These are phyloP conservation scores for Sphaerobolus stellatus DNA, from an alignment of 1,284 basidiomycete genomes.

Conservation along the genomic window DNA sequence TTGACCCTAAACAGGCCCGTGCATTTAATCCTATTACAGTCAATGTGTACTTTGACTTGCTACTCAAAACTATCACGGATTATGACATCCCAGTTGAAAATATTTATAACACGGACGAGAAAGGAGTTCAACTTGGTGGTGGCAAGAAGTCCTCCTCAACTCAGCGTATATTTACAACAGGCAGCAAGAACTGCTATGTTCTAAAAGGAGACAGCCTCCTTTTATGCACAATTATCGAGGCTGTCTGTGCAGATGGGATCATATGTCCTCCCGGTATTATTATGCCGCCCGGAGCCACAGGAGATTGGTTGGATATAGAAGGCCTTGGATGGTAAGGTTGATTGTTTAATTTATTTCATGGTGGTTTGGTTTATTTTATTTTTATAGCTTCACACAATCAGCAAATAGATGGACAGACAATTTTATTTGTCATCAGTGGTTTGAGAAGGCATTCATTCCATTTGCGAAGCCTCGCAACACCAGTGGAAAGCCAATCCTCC, in stretches of 20 bases:
- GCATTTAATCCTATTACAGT: constrained; percentile 26
- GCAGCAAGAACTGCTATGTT: too few relatives aligned
- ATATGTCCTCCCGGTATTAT: too few relatives aligned
- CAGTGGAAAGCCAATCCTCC: constrained; percentile 18
- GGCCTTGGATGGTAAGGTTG: too few relatives aligned
- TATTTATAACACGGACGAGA: background rate
- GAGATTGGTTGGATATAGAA: too few relatives aligned
- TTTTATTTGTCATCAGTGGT: constrained; percentile 35
- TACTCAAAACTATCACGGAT: background rate
- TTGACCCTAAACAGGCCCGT: constrained; percentile 32
- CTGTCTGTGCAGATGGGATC: too few relatives aligned
- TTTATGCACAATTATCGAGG: too few relatives aligned
- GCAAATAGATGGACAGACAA: constrained; percentile 43
- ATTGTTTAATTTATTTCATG: too few relatives aligned
- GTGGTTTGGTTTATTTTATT: too few relatives aligned
- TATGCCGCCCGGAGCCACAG: too few relatives aligned
- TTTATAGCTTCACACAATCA: constrained; percentile 25
- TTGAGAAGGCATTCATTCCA: constrained; percentile 34
- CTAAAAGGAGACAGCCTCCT: too few relatives aligned
- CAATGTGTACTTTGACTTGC: background rate
- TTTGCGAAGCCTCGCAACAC: constrained; percentile 23
- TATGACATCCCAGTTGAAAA: background rate
- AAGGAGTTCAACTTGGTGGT: background rate
- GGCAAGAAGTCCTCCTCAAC: too few relatives aligned
- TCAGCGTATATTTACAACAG: too few relatives aligned